Conservation (phyloP, 805 yeast species). For the Sugiyamaella floridensis region DNA sequence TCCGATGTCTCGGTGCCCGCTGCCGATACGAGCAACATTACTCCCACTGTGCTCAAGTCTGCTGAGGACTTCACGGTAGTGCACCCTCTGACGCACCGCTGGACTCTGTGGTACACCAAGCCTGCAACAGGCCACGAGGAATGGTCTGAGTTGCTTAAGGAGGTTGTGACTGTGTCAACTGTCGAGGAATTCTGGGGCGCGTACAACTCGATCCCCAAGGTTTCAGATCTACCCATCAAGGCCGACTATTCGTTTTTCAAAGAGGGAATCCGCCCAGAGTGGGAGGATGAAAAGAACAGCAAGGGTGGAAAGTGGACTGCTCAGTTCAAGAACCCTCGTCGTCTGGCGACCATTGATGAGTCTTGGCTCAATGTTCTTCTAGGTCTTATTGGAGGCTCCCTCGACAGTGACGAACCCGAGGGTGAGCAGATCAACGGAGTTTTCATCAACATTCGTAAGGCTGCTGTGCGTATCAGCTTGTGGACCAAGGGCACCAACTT, state of each 20-base stretch:
- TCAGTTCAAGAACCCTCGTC: constrained; percentile 31
- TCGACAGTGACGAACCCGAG: constrained; percentile 76
- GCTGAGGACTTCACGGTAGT: constrained; percentile 50
- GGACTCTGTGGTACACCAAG: constrained; percentile 98
- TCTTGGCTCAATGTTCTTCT: constrained; percentile 71
- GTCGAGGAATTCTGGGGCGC: constrained; percentile 99
- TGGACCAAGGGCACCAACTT: constrained; percentile 83
- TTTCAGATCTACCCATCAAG: constrained; percentile 80
- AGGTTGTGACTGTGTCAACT: constrained; percentile 84
- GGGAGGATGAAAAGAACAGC: constrained; percentile 88
- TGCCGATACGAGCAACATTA: constrained; percentile 2
- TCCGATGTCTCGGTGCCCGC: background rate
- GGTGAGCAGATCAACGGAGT: constrained; percentile 88
- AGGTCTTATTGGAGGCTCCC: constrained; percentile 90
- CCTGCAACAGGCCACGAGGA: constrained; percentile 72
- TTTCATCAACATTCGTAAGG: constrained; percentile 80
- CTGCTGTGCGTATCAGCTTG: constrained; percentile 74
- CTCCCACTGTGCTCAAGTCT: constrained; percentile 19
- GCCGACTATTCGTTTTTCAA: constrained; percentile 95
- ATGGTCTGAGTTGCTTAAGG: constrained; percentile 89
- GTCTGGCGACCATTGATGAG: constrained; percentile 59
- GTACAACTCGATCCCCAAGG: constrained; percentile 86
- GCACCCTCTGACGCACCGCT: constrained; percentile 83
- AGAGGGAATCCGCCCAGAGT: constrained; percentile 92
- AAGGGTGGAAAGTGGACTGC: constrained; percentile 94